Evolutionary conservation across 352 stramenopile genomes (phyloP), one percentile per base, ranked within the genome.

Genomic region (Pythium aquatile): DNA sequence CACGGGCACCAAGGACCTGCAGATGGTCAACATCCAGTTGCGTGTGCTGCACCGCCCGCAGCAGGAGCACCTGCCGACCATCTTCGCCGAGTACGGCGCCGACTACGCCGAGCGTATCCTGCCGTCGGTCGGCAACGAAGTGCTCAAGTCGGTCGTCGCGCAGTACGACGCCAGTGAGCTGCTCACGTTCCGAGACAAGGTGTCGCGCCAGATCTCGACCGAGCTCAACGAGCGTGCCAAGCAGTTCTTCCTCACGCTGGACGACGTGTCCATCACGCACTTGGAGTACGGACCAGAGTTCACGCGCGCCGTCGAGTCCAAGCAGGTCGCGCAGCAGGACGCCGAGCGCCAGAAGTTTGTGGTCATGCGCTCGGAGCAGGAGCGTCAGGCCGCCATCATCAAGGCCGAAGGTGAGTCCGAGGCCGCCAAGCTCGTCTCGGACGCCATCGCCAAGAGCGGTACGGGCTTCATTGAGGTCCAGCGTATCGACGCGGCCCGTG

Each of bases 81-180:
- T 99, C 65, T 99, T 99, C 74, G 79, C 92, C 60, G 93, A 98
- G 78, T 96, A 99, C 68, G 98, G 98, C 60, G 77, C 85, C 2
- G 97, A 99, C 67, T 99, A 98, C 77, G 93, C 99, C 65, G 98
- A 99, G 75, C 95, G 98, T 49, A 98, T 99, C 54, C 83, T 99
- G 66, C 98, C 98, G 16, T 99, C 96, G n/a, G 97, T 99, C 63
- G 97, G 97, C 33, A 98, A 98, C 74, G 93, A 98, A 73, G 93
- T 98, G 68, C 85, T 98, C 58, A 97, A 98, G 83, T 94, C 81
- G 37, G 90, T 97, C 58, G 89, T 97, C 54, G 86, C 98, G 28
- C 97, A 99, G 83, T 99, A 99, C 86, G 99, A 99, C 75, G 98
- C 98, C 29, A 97, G 99, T 57, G 97, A 99, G 77, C 87, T 99